Conservation (phyloP, 768 basidiomycete genomes). For the Basidioascus undulatus region DNA sequence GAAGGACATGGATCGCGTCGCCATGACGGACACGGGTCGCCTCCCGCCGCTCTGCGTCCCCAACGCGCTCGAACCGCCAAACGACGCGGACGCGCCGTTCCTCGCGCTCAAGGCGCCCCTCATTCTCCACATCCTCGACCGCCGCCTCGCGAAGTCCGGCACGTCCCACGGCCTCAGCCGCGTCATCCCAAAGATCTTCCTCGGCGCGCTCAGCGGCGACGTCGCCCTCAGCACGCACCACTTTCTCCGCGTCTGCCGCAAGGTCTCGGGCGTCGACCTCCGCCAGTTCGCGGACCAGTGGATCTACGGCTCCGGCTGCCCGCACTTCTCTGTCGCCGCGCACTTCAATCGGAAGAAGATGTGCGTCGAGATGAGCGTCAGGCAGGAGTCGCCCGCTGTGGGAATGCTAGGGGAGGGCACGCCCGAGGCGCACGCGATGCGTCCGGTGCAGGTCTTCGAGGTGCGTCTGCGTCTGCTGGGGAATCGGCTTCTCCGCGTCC, state of each 20-base stretch:
- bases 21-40: constrained; percentile 60
- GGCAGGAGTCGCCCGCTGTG: constrained; percentile 56
- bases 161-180: constrained; percentile 84
- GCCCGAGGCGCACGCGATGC: constrained; percentile 10
- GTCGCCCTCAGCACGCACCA: constrained; percentile 58
- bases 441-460: constrained; percentile 69
- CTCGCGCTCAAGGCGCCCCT: constrained; percentile 86
- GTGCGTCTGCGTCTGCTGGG: constrained; percentile 22
- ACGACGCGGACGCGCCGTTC: constrained; percentile 52
- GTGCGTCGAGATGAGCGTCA: constrained; percentile 87
- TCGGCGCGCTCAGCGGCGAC: constrained; percentile 81
- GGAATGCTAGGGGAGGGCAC: constrained; percentile 6
- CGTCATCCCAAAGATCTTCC: constrained; percentile 79
- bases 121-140: constrained; percentile 87
- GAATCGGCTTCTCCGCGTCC: too few species aligned
- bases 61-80: constrained; percentile 54
- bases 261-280: constrained; percentile 75
- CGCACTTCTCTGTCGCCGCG: constrained; percentile 66
- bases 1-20: constrained; percentile 83
- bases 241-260: constrained; percentile 76
- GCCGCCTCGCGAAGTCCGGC: constrained; percentile 77
- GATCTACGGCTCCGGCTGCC: constrained; percentile 95
- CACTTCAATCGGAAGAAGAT: constrained; percentile 94
- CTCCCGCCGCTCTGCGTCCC: constrained; percentile 91
- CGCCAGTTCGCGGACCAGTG: constrained; percentile 91